These are phyloP conservation scores for Tolypocladium album DNA, from an alignment of 2,329 filamentous ascomycete species.

Conservation along the genomic window DNA sequence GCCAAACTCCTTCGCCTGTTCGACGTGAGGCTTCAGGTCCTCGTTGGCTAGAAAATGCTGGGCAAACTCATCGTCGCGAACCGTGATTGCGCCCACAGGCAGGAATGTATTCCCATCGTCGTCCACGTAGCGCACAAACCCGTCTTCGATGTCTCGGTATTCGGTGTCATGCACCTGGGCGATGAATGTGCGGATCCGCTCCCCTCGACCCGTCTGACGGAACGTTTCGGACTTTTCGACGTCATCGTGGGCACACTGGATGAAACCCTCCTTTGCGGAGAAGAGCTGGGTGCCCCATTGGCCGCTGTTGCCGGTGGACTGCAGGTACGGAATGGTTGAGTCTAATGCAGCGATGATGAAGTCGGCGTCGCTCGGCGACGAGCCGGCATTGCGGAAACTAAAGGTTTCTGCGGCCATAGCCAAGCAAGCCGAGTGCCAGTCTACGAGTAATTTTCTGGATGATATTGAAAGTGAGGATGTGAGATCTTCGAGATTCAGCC, in stretches of 20 bases:
- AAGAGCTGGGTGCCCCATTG: slow-evolving; percentile 18
- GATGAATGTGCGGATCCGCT: slow-evolving; percentile 15
- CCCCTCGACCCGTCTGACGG: slow-evolving; percentile 6
- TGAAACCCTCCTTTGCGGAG: slow-evolving; percentile 11
- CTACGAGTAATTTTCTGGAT: not conserved
- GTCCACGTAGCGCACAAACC: not conserved
- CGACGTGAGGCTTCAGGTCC: not conserved
- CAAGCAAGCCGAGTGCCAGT: not conserved
- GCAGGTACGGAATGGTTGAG: slow-evolving; percentile 16
- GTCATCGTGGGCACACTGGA: slow-evolving; percentile 9
- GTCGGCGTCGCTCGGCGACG: slow-evolving; percentile 12
- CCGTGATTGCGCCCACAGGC: not conserved
- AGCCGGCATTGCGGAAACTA: slow-evolving; percentile 11
- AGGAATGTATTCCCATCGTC: not conserved
- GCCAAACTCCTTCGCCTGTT: not conserved
- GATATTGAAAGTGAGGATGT: too few species aligned
- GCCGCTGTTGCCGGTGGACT: slow-evolving; percentile 12
- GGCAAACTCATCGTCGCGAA: not conserved
- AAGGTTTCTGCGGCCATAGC: slow-evolving; percentile 5
- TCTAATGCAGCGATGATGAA: slow-evolving; percentile 20
- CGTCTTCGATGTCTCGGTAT: slow-evolving; percentile 4
- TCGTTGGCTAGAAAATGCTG: not conserved
- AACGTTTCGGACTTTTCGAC: slow-evolving; percentile 13
- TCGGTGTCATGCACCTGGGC: slow-evolving; percentile 12
- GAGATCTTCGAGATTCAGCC: too few species aligned